Percentiles rank a stretch among this genome's conserved stretches.
phyloP scores from a whole-genome alignment of 768 basidiomycete species.

The Boletus huronensis region DNA sequence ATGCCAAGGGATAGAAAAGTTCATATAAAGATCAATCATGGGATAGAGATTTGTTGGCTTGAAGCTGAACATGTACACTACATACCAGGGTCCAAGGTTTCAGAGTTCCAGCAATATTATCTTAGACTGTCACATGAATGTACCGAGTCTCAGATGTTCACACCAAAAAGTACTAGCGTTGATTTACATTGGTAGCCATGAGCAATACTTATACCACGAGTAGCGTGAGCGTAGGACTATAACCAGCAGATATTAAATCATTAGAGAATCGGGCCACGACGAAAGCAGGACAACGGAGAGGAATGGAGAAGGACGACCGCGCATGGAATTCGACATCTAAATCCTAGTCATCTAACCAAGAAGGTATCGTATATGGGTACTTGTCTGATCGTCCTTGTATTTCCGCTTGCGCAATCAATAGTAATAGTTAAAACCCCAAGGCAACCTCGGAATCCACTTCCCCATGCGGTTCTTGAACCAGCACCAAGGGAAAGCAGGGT shows the following conservation, averaged over 20 bases:
- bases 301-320: not conserved
- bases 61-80: too few relatives aligned
- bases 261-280: constrained; percentile 1
- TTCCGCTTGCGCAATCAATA: constrained; percentile 4
- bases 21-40: too few relatives aligned
- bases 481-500: constrained; percentile 14
- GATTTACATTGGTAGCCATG: not conserved
- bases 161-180: too few relatives aligned
- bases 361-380: constrained; percentile 18
- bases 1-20: too few relatives aligned
- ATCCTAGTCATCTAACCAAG: constrained; percentile 9
- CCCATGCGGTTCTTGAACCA: constrained; percentile 7
- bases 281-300: constrained; percentile 11
- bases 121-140: too few relatives aligned
- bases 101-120: too few relatives aligned
- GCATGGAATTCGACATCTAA: constrained; percentile 4
- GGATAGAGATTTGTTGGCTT: too few relatives aligned
- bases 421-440: constrained; percentile 13
- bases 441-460: constrained; percentile 17
- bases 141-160: too few relatives aligned
- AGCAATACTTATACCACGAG: not conserved
- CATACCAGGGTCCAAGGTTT: too few relatives aligned
- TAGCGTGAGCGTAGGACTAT: not conserved
- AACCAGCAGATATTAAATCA: constrained; percentile 9
- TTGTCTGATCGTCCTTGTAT: constrained; percentile 1